Conservation (phyloP, 148 eudicot genomes). For the Rhododendron williamsianum region DNA sequence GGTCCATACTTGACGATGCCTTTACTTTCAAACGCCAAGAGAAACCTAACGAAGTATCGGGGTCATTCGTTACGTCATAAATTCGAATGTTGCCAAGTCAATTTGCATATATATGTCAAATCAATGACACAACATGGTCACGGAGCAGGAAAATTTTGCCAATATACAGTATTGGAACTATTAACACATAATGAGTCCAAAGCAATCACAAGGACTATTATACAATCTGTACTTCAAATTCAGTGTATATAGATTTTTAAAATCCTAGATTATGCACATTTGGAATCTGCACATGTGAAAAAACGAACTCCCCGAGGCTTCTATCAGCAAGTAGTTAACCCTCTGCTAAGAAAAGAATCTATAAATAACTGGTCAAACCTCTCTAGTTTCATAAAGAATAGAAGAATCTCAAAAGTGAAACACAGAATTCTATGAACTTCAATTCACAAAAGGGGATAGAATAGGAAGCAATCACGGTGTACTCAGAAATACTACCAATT, state of each 20-base stretch:
- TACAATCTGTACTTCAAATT: background rate
- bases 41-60: background rate
- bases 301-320: background rate
- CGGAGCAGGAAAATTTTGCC: background rate
- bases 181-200: background rate
- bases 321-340: background rate
- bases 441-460: background rate
- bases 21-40: background rate
- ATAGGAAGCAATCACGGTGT: slow-evolving; percentile 11
- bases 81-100: background rate
- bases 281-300: background rate
- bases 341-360: background rate
- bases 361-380: slow-evolving; percentile 5
- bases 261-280: background rate
- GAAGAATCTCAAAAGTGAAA: slow-evolving; percentile 18
- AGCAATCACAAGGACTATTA: background rate
- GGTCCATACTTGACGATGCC: background rate
- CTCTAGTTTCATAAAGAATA: slow-evolving; percentile 25
- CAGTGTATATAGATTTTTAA: background rate
- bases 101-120: background rate
- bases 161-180: background rate
- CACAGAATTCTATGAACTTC: background rate
- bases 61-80: background rate
- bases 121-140: background rate
- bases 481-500: slow-evolving; percentile 3